These are phyloP conservation scores for Peronosclerospora sorghi DNA, from an alignment of 352 stramenopile genomes.

Conservation along the genomic window DNA sequence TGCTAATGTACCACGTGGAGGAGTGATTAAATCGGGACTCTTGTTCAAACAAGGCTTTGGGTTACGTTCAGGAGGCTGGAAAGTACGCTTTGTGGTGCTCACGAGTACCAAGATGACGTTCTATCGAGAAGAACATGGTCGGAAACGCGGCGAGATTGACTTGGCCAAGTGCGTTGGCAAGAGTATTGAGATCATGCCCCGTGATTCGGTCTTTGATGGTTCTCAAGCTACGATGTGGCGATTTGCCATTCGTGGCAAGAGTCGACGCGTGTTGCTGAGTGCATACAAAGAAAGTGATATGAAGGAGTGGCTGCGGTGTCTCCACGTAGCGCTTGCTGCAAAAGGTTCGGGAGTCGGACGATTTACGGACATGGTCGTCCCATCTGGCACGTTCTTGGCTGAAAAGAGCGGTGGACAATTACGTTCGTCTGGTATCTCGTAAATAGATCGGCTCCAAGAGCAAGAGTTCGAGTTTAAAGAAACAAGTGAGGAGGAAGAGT, in stretches of 20 bases:
- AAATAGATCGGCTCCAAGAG: conserved; percentile 11
- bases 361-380: conserved; percentile 61
- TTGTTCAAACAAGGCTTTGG: conserved; percentile 71
- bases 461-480: conserved; percentile 10
- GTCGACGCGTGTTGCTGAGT: conserved; percentile 51
- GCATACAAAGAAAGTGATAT: conserved; percentile 76
- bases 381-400: conserved; percentile 51
- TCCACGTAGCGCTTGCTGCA: conserved; percentile 56
- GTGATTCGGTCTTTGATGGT: conserved; percentile 70
- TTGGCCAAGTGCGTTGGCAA: conserved; percentile 49
- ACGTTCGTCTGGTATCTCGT: conserved; percentile 37
- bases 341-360: conserved; percentile 38
- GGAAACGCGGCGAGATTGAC: conserved; percentile 61
- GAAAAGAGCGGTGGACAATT: conserved; percentile 40
- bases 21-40: conserved; percentile 57
- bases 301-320: conserved; percentile 75
- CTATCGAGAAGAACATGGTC: conserved; percentile 58
- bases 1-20: conserved; percentile 20
- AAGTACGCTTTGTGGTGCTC: conserved; percentile 62
- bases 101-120: conserved; percentile 59
- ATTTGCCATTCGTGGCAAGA: conserved; percentile 57
- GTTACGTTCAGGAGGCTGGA: conserved; percentile 49
- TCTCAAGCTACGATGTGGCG: conserved; percentile 70
- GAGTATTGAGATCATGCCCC: conserved; percentile 75
- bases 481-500: conserved; percentile 5